A percentile compares a stretch with the other conserved stretches of the same genome.
Evolutionary conservation across 139 green algal genomes (phyloP).

Genomic region (Chlamydomonas asymmetrica): DNA sequence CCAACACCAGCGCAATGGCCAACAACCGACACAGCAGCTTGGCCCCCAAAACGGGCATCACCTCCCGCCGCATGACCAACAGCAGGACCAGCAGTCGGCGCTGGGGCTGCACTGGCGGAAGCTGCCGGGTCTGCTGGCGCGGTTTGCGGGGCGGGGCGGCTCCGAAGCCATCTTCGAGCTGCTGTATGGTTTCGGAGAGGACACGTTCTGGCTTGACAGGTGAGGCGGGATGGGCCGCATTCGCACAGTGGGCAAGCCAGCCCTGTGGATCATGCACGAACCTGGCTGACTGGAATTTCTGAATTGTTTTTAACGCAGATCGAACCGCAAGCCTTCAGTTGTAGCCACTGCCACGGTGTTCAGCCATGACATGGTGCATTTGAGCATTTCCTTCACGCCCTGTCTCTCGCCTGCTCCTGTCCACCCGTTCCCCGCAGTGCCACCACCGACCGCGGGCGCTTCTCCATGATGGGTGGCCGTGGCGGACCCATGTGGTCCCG

Average conservation of each 20-base stretch:
- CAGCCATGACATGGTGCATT: too few species aligned
- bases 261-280: too few species aligned
- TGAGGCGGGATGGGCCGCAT: slow-evolving; percentile 17
- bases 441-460: slow-evolving; percentile 75
- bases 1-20: too few species aligned
- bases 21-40: too few species aligned
- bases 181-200: slow-evolving; percentile 38
- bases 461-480: slow-evolving; percentile 90
- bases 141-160: slow-evolving; percentile 25
- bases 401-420: too few species aligned
- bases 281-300: too few species aligned
- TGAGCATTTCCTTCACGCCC: too few species aligned
- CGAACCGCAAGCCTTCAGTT: too few species aligned
- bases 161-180: slow-evolving; percentile 40
- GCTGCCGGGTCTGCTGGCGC: slow-evolving; percentile 21
- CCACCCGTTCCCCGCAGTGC: slow-evolving; percentile 36
- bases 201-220: slow-evolving; percentile 95
- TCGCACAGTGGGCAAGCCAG: too few species aligned
- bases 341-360: too few species aligned
- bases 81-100: slow-evolving; percentile 8
- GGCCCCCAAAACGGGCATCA: slow-evolving; percentile 2
- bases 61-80: slow-evolving; percentile 20
- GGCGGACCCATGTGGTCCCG: slow-evolving; percentile 80
- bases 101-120: slow-evolving; percentile 39
- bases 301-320: too few species aligned